Evolutionary conservation across 352 stramenopile genomes (phyloP).

Genomic region (Pythium biforme): DNA sequence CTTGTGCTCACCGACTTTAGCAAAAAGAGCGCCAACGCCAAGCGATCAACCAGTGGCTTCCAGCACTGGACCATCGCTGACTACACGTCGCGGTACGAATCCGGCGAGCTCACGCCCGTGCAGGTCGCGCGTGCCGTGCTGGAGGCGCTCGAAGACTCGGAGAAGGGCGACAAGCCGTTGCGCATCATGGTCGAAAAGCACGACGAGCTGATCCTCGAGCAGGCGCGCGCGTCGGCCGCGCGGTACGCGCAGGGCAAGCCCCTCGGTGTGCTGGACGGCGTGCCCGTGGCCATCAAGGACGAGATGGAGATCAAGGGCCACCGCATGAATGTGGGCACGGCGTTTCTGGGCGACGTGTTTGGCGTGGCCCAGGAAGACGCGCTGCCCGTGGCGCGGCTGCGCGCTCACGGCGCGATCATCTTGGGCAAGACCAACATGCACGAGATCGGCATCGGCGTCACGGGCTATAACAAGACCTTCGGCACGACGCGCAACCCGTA

Average conservation of each 20-base stretch:
- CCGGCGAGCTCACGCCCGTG: slow-evolving; percentile 39
- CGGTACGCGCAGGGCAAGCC: slow-evolving; percentile 66
- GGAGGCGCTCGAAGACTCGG: slow-evolving; percentile 49
- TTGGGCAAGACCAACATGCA: slow-evolving; percentile 90
- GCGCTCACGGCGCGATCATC: slow-evolving; percentile 80
- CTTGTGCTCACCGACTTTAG: slow-evolving; percentile 22
- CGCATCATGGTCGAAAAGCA: slow-evolving; percentile 76
- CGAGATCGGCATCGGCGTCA: slow-evolving; percentile 75
- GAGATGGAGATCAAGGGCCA: slow-evolving; percentile 77
- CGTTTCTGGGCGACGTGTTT: slow-evolving; percentile 61
- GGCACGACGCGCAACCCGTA: slow-evolving; percentile 85
- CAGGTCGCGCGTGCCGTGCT: slow-evolving; percentile 71
- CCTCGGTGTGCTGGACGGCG: slow-evolving; percentile 83
- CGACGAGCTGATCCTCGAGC: slow-evolving; percentile 63
- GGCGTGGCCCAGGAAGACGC: slow-evolving; percentile 46
- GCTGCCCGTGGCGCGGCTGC: slow-evolving; percentile 53
- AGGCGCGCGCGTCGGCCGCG: slow-evolving; percentile 62
- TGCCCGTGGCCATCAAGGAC: slow-evolving; percentile 89
- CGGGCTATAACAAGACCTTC: slow-evolving; percentile 77
- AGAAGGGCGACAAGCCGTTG: slow-evolving; percentile 46
- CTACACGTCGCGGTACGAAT: slow-evolving; percentile 60
- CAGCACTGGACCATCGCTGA: slow-evolving; percentile 68
- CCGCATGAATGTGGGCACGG: slow-evolving; percentile 71
- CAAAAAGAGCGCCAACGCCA: slow-evolving; percentile 29
- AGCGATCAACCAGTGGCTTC: slow-evolving; percentile 37